phyloP scores from a whole-genome alignment of 768 basidiomycete genomes.

The Russula sp. region DNA sequence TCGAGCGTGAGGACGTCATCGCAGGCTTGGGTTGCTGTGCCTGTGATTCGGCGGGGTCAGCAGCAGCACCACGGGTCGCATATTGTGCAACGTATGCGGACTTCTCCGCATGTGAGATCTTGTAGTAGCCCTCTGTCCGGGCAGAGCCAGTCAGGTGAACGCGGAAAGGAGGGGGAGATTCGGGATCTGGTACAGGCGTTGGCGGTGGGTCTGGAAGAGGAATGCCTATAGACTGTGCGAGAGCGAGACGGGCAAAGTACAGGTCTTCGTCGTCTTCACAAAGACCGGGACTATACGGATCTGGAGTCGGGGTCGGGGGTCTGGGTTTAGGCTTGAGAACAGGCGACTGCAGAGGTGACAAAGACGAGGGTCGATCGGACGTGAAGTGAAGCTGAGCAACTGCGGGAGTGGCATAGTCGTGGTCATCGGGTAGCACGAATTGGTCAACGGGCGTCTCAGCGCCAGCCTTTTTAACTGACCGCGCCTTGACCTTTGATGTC shows the following conservation, averaged over 20 bases:
- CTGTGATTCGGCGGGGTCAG: slow-evolving; percentile 37
- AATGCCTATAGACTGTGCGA: slow-evolving; percentile 33
- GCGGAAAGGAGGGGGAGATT: slow-evolving; percentile 48
- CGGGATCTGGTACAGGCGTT: slow-evolving; percentile 29
- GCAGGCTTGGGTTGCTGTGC: slow-evolving; percentile 44
- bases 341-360: slow-evolving; percentile 47
- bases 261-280: slow-evolving; percentile 87
- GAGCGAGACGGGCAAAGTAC: slow-evolving; percentile 63
- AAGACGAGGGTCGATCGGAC: slow-evolving; percentile 37
- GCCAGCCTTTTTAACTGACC: slow-evolving; percentile 25
- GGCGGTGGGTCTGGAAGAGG: slow-evolving; percentile 26
- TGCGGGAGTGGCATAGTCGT: slow-evolving; percentile 43
- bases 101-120: slow-evolving; percentile 88
- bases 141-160: slow-evolving; percentile 81
- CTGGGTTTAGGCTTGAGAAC: slow-evolving; percentile 29
- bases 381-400: slow-evolving; percentile 45
- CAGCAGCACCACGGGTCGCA: slow-evolving; percentile 48
- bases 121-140: slow-evolving; percentile 92
- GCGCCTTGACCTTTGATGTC: slow-evolving; percentile 38
- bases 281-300: slow-evolving; percentile 48
- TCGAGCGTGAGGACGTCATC: slow-evolving; percentile 74
- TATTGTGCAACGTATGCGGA: slow-evolving; percentile 89
- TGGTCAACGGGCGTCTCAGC: slow-evolving; percentile 34
- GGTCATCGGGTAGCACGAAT: slow-evolving; percentile 43
- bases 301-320: slow-evolving; percentile 42